A percentile compares a stretch with the other conserved stretches of the same genome.
phyloP scores from a whole-genome alignment of 164 flowering plant genomes.

The Piper longum region DNA sequence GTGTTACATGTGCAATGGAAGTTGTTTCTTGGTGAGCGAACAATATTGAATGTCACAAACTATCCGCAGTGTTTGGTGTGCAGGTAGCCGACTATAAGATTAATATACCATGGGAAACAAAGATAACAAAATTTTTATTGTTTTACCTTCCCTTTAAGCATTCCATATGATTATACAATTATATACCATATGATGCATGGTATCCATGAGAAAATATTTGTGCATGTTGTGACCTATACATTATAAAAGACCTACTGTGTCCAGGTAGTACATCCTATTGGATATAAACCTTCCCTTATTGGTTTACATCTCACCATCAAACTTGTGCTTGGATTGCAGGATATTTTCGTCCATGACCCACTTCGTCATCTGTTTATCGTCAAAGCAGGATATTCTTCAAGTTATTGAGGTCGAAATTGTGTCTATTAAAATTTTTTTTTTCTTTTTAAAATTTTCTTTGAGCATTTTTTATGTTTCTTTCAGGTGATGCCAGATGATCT shows the following conservation, averaged over 20 bases:
- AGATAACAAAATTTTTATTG: too few species aligned
- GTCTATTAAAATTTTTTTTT: background rate
- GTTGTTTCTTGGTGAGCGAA: background rate
- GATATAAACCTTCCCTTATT: background rate
- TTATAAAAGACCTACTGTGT: slow-evolving; percentile 7
- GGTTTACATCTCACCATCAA: background rate
- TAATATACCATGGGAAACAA: too few species aligned
- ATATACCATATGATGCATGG: background rate
- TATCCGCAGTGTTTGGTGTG: background rate
- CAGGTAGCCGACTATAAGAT: background rate
- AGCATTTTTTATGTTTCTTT: slow-evolving; percentile 3
- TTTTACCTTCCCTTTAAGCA: too few species aligned
- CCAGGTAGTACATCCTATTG: slow-evolving; percentile 19
- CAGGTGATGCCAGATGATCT: slow-evolving; percentile 36
- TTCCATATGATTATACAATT: too few species aligned
- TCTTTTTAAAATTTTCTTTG: background rate
- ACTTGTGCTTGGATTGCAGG: slow-evolving; percentile 25
- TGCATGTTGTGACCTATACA: background rate
- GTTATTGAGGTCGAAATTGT: slow-evolving; percentile 35
- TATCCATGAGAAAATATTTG: background rate
- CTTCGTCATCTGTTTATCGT: slow-evolving; percentile 24
- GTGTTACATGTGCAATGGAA: slow-evolving; percentile 7
- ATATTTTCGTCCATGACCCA: slow-evolving; percentile 28
- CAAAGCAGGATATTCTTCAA: slow-evolving; percentile 31
- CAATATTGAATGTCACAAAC: background rate